Percentiles rank a stretch among this genome's conserved stretches.
Evolutionary conservation across 2,329 filamentous ascomycete genomes (phyloP).

Genomic region (Ambrosiella cleistominuta): DNA sequence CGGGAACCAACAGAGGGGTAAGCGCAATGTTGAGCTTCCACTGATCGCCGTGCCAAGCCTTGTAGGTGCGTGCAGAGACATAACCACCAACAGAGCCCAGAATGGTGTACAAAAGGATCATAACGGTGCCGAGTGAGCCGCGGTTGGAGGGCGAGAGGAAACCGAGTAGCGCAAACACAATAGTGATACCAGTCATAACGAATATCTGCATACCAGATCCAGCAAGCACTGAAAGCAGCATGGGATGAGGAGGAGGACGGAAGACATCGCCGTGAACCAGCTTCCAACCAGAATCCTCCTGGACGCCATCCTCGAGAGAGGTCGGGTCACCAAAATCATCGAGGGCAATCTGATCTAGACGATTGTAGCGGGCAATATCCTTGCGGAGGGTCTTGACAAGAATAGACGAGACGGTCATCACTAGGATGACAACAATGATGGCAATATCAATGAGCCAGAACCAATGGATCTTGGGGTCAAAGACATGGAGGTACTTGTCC

Average conservation of each 20-base stretch:
- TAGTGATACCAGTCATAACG: constrained; percentile 91
- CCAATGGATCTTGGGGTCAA: constrained; percentile 97
- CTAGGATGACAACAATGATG: constrained; percentile 81
- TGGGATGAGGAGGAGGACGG: constrained; percentile 63
- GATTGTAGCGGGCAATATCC: constrained; percentile 93
- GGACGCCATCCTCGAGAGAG: constrained; percentile 71
- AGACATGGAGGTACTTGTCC: constrained; percentile 97
- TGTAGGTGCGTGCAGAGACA: constrained; percentile 77
- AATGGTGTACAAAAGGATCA: constrained; percentile 82
- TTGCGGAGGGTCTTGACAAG: constrained; percentile 75
- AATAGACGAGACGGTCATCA: constrained; percentile 84
- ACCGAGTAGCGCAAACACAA: constrained; percentile 79
- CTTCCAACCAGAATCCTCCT: constrained; percentile 98
- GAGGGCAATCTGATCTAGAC: constrained; percentile 74
- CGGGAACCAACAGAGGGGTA: constrained; percentile 73
- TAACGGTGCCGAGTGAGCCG: constrained; percentile 80
- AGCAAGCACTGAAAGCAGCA: constrained; percentile 72
- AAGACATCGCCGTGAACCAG: constrained; percentile 96
- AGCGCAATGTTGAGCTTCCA: constrained; percentile 90
- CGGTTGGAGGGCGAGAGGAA: constrained; percentile 93
- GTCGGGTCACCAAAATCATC: constrained; percentile 74
- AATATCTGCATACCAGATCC: constrained; percentile 94
- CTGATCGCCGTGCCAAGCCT: constrained; percentile 74
- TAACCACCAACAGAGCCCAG: constrained; percentile 90
- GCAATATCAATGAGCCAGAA: constrained; percentile 95